Evolutionary conservation across 106 monocot genomes (phyloP).

Genomic region (Xerophyta viscosa): DNA sequence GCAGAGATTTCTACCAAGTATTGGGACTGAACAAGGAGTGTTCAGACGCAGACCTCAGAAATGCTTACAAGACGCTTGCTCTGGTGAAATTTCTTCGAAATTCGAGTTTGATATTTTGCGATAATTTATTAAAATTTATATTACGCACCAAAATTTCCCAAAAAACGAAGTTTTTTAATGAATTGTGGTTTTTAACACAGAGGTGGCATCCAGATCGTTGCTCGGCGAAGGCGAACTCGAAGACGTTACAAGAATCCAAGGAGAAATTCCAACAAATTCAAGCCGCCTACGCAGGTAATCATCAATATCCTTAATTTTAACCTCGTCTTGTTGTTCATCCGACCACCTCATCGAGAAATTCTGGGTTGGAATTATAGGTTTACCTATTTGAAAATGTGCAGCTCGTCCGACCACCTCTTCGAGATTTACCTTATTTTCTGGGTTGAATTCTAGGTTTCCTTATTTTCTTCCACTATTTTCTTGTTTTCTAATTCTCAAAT

Average conservation of each 20-base stretch:
- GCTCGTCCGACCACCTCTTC: too few relatives aligned
- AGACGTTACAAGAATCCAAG: slow-evolving; percentile 51
- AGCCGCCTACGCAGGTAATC: slow-evolving; percentile 71
- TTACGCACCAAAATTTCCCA: neutral
- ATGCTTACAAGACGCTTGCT: slow-evolving; percentile 88
- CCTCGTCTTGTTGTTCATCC: neutral
- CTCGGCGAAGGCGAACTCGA: slow-evolving; percentile 32
- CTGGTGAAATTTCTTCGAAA: slow-evolving; percentile 29
- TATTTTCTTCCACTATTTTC: neutral
- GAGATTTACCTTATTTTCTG: neutral
- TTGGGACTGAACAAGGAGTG: slow-evolving; percentile 86
- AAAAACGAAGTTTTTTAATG: neutral
- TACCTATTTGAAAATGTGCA: too few relatives aligned
- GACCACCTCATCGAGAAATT: too few relatives aligned
- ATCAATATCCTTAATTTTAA: neutral
- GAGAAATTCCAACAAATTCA: slow-evolving; percentile 80
- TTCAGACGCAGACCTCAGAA: slow-evolving; percentile 58
- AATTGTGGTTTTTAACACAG: slow-evolving; percentile 17
- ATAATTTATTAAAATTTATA: neutral
- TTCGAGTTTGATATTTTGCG: neutral
- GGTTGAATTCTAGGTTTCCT: neutral
- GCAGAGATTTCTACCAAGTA: slow-evolving; percentile 69
- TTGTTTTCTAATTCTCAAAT: neutral
- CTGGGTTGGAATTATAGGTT: too few relatives aligned
- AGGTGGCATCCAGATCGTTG: slow-evolving; percentile 93